Evolutionary conservation across 805 yeast genomes (phyloP), one percentile per base, ranked within the genome.

Genomic region (Metschnikowia lachancei): DNA sequence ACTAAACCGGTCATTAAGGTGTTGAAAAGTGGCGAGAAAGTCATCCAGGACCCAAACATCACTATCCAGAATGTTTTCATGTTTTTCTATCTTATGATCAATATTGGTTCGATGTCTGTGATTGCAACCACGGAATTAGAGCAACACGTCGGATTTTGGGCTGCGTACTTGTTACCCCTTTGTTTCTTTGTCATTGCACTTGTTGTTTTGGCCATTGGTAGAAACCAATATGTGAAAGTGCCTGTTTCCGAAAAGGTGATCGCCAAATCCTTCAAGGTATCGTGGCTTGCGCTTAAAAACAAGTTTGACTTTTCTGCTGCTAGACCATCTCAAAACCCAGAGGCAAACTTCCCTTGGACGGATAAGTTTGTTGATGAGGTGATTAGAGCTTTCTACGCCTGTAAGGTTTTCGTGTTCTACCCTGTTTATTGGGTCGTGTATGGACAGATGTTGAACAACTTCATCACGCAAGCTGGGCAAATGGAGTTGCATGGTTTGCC

Each of bases 401-500:
- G 90, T 74, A 80, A 81, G 64, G 87, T 86, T 41, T 86, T 85
- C 60, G 59, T 76, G 12, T 82, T 81, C 68, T 85, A 77, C 63
- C 87, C 90, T 32, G 70, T 86, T 42, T 86, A 81, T 72, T 84
- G 89, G 89, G 74, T 83, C 41, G 82, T 81, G 30, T 84, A 83
- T 64, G 74, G 74, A 20, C 88, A 83, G 69, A 85, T 86, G 85
- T 63, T 79, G 48, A 82, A 80, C 68, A 82, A 82, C 65, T 84
- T 86, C 58, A 77, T 84, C 49, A 77, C 87, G 34, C 89, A 83
- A 62, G 89, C 91, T 37, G 86, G 82, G 47, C 74, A 77, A 54
- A 82, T 85, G 87, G 80, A 83, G 57, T 70, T 78, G 45, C 89
- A 86, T 62, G 86, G 87, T 34, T 74, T 86, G 56, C 94, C 95